phyloP scores from a whole-genome alignment of 257 asterid genomes.

The Voacanga thouarsii region DNA sequence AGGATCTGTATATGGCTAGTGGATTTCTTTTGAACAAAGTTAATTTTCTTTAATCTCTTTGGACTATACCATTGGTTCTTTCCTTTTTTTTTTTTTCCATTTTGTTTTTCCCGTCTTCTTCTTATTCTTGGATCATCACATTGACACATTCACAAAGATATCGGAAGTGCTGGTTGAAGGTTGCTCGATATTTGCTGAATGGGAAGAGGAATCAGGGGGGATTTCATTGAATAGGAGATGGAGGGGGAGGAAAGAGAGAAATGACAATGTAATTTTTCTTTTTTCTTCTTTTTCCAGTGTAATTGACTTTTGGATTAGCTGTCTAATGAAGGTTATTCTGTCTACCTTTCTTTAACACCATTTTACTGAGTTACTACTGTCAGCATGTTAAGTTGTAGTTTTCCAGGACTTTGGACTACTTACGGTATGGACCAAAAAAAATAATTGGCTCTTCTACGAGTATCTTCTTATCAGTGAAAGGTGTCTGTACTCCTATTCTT shows the following conservation, averaged over 20 bases:
- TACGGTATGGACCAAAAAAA: not conserved
- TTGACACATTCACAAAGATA: not conserved
- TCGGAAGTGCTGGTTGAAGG: not conserved
- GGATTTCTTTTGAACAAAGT: not conserved
- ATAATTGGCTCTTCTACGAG: too few species aligned
- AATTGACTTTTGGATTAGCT: not conserved
- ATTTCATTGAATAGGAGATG: not conserved
- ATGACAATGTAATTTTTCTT: not conserved
- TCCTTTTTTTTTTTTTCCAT: too few species aligned
- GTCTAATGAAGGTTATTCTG: not conserved
- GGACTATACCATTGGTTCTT: not conserved
- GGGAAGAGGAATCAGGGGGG: not conserved
- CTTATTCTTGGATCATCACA: not conserved
- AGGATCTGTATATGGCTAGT: not conserved
- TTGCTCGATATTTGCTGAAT: not conserved
- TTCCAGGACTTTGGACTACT: not conserved
- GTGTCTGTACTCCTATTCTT: not conserved
- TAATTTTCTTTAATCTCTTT: not conserved
- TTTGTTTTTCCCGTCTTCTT: not conserved
- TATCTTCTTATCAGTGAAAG: too few species aligned
- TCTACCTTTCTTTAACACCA: not conserved
- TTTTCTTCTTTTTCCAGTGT: too few species aligned
- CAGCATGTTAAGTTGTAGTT: not conserved
- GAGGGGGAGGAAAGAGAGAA: not conserved
- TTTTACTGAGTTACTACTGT: not conserved